phyloP scores from a whole-genome alignment of 345 rosid genomes.

The Gossypium raimondii region DNA sequence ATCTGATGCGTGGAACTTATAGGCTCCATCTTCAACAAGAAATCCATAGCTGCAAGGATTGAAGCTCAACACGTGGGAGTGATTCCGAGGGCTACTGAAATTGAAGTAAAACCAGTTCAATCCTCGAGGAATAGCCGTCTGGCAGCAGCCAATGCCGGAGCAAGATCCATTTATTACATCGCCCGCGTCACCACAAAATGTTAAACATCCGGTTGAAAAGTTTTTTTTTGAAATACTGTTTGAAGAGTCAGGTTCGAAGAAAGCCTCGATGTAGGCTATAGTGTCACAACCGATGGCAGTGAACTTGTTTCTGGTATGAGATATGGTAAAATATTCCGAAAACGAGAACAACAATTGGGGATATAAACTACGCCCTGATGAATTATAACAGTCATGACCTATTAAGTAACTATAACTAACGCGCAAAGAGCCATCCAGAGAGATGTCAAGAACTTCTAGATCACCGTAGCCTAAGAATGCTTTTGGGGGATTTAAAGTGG shows the following conservation, averaged over 20 bases:
- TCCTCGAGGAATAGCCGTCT: constrained; percentile 8
- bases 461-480: not conserved
- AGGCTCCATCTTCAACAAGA: constrained; percentile 8
- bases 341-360: accelerated
- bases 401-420: accelerated
- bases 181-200: constrained; percentile 14
- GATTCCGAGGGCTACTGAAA: not conserved
- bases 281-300: constrained; percentile 5
- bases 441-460: constrained; percentile 1
- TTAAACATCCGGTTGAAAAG: constrained; percentile 31
- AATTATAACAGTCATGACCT: not conserved
- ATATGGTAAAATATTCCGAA: not conserved
- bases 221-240: too few species aligned
- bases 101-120: not conserved
- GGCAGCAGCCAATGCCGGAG: constrained; percentile 14
- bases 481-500: not conserved
- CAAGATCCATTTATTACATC: not conserved
- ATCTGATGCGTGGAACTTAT: not conserved
- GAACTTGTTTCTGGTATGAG: constrained; percentile 4
- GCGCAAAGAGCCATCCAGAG: constrained; percentile 17
- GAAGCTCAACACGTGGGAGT: not conserved
- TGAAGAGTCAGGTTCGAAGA: not conserved
- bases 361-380: not conserved
- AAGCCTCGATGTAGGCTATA: not conserved
- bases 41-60: constrained; percentile 29